Percentiles rank a stretch among this genome's conserved stretches.
Evolutionary conservation across 73 alveolate species (phyloP).

Genomic region (Vitrella brassicaformis): DNA sequence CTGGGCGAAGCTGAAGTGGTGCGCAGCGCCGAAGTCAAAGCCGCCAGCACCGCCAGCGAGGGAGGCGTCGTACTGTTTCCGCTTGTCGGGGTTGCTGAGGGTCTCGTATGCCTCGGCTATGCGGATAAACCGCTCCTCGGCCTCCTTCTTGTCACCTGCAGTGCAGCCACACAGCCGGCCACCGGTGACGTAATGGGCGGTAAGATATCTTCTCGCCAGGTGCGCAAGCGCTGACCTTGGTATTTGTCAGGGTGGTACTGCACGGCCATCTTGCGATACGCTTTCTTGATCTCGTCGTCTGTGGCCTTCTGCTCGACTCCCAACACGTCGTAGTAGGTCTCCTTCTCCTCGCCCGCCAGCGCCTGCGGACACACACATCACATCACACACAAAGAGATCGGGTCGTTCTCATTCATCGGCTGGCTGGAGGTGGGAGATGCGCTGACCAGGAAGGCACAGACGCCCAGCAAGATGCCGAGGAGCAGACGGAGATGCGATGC

Average conservation of each 20-base stretch:
- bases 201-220: neutral
- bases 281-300: constrained; percentile 51
- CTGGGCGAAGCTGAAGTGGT: too few species aligned
- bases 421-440: too few species aligned
- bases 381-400: too few species aligned
- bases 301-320: constrained; percentile 52
- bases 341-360: too few species aligned
- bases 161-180: too few species aligned
- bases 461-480: too few species aligned
- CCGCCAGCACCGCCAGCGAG: constrained; percentile 18
- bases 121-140: constrained; percentile 71
- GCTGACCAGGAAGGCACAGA: too few species aligned
- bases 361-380: too few species aligned
- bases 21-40: too few species aligned
- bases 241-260: constrained; percentile 64
- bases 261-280: constrained; percentile 55
- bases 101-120: constrained; percentile 85
- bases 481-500: too few species aligned
- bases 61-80: constrained; percentile 58
- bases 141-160: too few species aligned
- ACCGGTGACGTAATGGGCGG: neutral
- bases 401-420: too few species aligned
- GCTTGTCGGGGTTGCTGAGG: constrained; percentile 64
- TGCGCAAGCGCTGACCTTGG: neutral
- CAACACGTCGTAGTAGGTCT: constrained; percentile 36